Evolutionary conservation across 2,329 filamentous ascomycete species (phyloP), one percentile per base, ranked within the genome.

Genomic region (Helotiales sp.): DNA sequence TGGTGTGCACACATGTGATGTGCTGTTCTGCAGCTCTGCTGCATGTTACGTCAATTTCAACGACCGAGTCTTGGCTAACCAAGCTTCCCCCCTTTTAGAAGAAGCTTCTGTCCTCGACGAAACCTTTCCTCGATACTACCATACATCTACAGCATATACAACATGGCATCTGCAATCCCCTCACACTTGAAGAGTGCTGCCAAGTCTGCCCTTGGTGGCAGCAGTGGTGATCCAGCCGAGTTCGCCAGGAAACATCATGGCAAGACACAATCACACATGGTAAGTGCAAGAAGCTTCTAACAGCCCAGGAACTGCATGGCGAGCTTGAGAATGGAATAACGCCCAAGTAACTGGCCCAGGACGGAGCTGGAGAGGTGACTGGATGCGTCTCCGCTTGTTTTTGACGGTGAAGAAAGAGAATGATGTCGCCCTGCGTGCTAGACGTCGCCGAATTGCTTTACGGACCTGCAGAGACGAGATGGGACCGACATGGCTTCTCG

Each of bases 201-300:
- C 10, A 52, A 52, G 19, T 55, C 71, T 30, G 67, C 65, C 46
- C 62, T 71, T 19, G 72, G 70, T 29, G 47, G n/a, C 29, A 19
- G 29, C 31, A 42, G 15, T 64, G 77, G 73, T 63, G 71, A 73
- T 55, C 66, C 58, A 12, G 77, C 73, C 67, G 80, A 75, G 61
- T 76, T 85, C 65, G 77, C 81, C 68, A 80, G 81, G 67, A 86
- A 87, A 73, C 90, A 91, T 73, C 89, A 93, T 75, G 89, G 89
- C 78, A 93, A 93, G 84, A 89, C 88, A 67, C 88, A 89, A 75
- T 91, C 88, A 61, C 89, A 93, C 77, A 90, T 93, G 85, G 89
- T 89, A 77, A 85, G 89, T 86, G n/a, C 12, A 12, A 36, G 30
- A 42, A n/a, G 48, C 38, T 62, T 42, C n/a, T 46, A 44, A 24